Conservation (phyloP, 768 basidiomycete species). For the Serendipita sp. region DNA sequence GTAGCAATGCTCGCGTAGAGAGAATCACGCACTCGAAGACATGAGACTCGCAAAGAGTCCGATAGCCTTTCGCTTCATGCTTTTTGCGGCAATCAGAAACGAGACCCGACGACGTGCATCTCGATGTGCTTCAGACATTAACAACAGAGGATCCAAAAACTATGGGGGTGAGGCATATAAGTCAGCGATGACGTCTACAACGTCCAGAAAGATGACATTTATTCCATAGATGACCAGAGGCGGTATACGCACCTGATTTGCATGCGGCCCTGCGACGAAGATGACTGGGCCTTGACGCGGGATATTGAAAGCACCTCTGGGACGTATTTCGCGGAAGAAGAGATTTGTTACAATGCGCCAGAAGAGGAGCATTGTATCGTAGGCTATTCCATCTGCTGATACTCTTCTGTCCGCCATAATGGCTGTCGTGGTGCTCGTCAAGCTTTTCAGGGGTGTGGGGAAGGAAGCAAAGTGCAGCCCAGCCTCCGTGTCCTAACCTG, state of each 20-base stretch:
- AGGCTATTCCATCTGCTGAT: constrained; percentile 21
- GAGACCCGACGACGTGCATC: constrained; percentile 70
- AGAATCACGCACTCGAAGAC: constrained; percentile 57
- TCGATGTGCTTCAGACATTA: constrained; percentile 70
- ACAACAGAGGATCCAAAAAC: constrained; percentile 84
- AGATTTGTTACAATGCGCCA: constrained; percentile 44
- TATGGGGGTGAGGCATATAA: constrained; percentile 19
- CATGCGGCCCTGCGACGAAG: constrained; percentile 84
- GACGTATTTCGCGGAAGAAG: constrained; percentile 92
- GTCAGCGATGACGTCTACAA: neutral
- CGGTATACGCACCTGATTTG: constrained; percentile 52
- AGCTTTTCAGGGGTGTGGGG: too few species aligned
- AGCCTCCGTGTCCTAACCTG: too few species aligned
- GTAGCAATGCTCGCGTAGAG: neutral
- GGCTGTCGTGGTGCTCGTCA: too few species aligned
- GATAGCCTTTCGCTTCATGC: constrained; percentile 61
- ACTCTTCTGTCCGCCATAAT: too few species aligned
- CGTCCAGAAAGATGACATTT: constrained; percentile 9
- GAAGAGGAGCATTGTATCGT: constrained; percentile 67
- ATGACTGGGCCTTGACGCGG: constrained; percentile 81
- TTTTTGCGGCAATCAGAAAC: constrained; percentile 79
- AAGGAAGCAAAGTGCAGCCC: too few species aligned
- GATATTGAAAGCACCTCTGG: constrained; percentile 87
- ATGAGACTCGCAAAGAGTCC: constrained; percentile 71
- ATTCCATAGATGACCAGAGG: constrained; percentile 5